Percentiles rank a stretch among this genome's conserved stretches.
Evolutionary conservation across 345 rosid genomes (phyloP).

Genomic region (Pistacia atlantica): DNA sequence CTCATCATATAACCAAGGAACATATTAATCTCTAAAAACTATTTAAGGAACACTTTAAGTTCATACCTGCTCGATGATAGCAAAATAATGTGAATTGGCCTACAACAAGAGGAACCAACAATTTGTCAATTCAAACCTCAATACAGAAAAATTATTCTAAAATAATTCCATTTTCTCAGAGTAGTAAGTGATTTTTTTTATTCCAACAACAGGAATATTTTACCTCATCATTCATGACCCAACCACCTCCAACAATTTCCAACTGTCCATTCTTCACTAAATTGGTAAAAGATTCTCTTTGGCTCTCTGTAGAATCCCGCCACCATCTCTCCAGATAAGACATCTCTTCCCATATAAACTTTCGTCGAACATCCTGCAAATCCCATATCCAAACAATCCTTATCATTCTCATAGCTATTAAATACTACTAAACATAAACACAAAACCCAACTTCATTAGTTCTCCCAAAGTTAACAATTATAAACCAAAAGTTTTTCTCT

Average conservation of each 20-base stretch:
- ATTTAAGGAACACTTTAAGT: not conserved
- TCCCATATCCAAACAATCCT: constrained; percentile 25
- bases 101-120: constrained; percentile 39
- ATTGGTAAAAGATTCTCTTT: constrained; percentile 64
- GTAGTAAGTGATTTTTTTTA: not conserved
- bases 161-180: not conserved
- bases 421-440: not conserved
- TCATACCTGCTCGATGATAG: constrained; percentile 92
- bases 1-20: not conserved
- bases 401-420: constrained; percentile 3
- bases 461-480: not conserved
- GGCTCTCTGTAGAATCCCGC: constrained; percentile 78
- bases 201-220: not conserved
- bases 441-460: not conserved
- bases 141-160: not conserved
- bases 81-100: constrained; percentile 98
- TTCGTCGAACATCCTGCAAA: constrained; percentile 74
- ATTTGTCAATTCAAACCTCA: constrained; percentile 4
- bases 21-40: not conserved
- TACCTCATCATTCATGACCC: constrained; percentile 99
- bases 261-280: constrained; percentile 90
- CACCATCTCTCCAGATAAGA: constrained; percentile 98
- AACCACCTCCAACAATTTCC: constrained; percentile 99
- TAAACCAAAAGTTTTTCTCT: no score
- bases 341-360: constrained; percentile 99